Evolutionary conservation across 257 asterid genomes (phyloP).

Genomic region (Solanum gracilifrons): DNA sequence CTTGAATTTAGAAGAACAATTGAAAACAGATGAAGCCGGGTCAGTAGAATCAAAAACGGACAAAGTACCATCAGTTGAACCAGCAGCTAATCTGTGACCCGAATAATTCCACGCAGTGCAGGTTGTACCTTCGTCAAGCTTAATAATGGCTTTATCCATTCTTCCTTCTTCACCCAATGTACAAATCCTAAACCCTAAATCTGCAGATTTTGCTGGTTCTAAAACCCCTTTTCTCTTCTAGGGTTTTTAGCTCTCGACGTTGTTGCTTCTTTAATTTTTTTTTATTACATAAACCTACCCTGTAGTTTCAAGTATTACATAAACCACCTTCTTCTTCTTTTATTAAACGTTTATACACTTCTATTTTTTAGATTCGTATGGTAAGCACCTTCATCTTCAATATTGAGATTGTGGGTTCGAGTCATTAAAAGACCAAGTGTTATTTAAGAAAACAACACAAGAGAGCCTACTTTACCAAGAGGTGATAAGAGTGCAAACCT

Average conservation of each 20-base stretch:
- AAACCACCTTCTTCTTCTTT: background rate
- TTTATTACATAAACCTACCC: background rate
- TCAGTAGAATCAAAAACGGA: constrained; percentile 48
- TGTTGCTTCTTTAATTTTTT: background rate
- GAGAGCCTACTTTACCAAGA: no score
- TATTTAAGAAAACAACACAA: no score
- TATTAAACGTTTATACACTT: background rate
- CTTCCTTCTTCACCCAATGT: background rate
- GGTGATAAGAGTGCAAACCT: background rate
- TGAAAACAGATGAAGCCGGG: constrained; percentile 56
- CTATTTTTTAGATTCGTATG: background rate
- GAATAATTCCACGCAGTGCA: constrained; percentile 80
- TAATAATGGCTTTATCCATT: constrained; percentile 51
- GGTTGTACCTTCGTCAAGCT: constrained; percentile 47
- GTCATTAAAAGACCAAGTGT: background rate
- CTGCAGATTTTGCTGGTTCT: background rate
- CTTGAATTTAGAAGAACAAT: constrained; percentile 42
- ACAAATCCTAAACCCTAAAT: background rate
- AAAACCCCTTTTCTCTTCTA: background rate
- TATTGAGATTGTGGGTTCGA: background rate
- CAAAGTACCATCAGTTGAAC: constrained; percentile 46
- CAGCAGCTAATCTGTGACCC: constrained; percentile 73
- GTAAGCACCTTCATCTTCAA: background rate
- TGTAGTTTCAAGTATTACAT: background rate
- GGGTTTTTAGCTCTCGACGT: background rate